These are phyloP conservation scores for Agrocybe praecox DNA, from an alignment of 768 basidiomycete species.

Conservation along the genomic window DNA sequence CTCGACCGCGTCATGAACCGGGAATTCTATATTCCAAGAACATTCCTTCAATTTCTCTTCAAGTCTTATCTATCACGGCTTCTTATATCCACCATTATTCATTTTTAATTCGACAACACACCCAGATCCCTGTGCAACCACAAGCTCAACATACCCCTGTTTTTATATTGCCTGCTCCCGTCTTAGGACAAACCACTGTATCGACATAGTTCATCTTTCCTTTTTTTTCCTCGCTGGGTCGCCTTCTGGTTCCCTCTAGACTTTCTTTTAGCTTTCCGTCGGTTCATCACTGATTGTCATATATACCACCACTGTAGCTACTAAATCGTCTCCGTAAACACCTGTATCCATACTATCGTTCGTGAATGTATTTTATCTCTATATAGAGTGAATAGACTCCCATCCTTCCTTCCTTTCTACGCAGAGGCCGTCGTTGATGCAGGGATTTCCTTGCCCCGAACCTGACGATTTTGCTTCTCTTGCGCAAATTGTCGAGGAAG, in stretches of 20 bases:
- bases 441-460: slow-evolving; percentile 19
- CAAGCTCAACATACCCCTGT: slow-evolving; percentile 15
- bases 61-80: not conserved
- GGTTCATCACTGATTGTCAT: slow-evolving; percentile 10
- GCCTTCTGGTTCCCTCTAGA: slow-evolving; percentile 8
- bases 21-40: not conserved
- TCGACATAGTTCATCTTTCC: slow-evolving; percentile 18
- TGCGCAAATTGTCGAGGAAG: slow-evolving; percentile 48
- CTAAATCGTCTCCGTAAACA: slow-evolving; percentile 5
- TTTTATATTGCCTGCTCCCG: slow-evolving; percentile 11
- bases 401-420: slow-evolving; percentile 1
- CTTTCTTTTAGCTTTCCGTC: slow-evolving; percentile 5
- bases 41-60: not conserved
- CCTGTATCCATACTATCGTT: slow-evolving; percentile 23
- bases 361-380: slow-evolving; percentile 22
- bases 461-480: slow-evolving; percentile 30
- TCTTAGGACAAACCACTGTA: slow-evolving; percentile 18
- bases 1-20: not conserved
- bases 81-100: not conserved
- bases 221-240: not conserved
- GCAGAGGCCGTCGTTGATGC: slow-evolving; percentile 9
- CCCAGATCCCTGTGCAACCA: slow-evolving; percentile 2
- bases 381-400: slow-evolving; percentile 9
- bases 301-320: slow-evolving; percentile 12
- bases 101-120: not conserved